phyloP scores from a whole-genome alignment of 2,329 filamentous ascomycete species.

The Epichloe coenophiala region DNA sequence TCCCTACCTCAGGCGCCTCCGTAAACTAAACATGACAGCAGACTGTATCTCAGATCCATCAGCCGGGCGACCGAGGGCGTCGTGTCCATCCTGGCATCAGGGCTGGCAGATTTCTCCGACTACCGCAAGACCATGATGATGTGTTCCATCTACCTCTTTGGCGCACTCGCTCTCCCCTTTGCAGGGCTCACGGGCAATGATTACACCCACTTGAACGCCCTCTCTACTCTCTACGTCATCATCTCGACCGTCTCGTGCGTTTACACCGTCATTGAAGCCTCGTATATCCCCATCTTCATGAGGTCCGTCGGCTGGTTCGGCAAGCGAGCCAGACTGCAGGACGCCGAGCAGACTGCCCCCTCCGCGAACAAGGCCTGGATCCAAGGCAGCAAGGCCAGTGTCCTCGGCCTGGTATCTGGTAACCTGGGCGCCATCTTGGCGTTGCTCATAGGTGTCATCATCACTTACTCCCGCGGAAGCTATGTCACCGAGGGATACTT shows the following conservation, averaged over 20 bases:
- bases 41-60: constrained; percentile 9
- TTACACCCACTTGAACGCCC: constrained; percentile 8
- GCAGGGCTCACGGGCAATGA: constrained; percentile 8
- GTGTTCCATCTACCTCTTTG: constrained; percentile 10
- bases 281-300: constrained; percentile 11
- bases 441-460: constrained; percentile 10
- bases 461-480: constrained; percentile 8
- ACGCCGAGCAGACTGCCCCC: neutral
- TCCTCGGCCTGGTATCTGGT: constrained; percentile 7
- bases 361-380: constrained; percentile 5
- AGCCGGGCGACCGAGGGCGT: constrained; percentile 8
- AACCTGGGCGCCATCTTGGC: constrained; percentile 10
- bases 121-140: constrained; percentile 12
- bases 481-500: constrained; percentile 9
- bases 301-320: constrained; percentile 8
- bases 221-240: constrained; percentile 7
- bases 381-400: constrained; percentile 9
- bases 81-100: constrained; percentile 8
- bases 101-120: constrained; percentile 9
- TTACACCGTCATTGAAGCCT: constrained; percentile 9
- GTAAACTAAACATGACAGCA: neutral
- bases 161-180: constrained; percentile 9
- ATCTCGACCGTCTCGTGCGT: constrained; percentile 8
- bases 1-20: neutral
- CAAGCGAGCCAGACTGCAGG: constrained; percentile 1